These are phyloP conservation scores for Gloeostereum incarnatum DNA, from an alignment of 768 basidiomycete genomes.

Conservation along the genomic window DNA sequence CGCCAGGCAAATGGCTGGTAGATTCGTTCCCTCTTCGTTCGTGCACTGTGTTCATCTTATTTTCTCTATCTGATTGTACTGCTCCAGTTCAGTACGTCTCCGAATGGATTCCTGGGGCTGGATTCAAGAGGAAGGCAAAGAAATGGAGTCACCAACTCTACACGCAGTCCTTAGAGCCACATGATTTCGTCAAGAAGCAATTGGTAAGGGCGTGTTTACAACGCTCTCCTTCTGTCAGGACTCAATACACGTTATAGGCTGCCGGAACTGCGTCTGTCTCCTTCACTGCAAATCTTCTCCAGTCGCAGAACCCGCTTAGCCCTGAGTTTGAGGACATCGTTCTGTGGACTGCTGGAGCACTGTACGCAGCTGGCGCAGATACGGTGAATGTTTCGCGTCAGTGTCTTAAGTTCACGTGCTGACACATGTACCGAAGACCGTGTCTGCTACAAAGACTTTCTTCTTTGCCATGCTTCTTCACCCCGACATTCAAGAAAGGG, in stretches of 20 bases:
- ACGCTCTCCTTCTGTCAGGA: background rate
- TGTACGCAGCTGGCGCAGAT: conserved; percentile 11
- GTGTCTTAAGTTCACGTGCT: too few relatives aligned
- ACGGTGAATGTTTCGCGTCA: too few relatives aligned
- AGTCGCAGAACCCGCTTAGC: conserved; percentile 2
- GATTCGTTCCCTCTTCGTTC: conserved; percentile 22
- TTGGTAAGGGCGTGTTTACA: conserved; percentile 6
- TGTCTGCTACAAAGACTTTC: conserved; percentile 9
- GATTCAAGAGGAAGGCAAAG: conserved; percentile 19
- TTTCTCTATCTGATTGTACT: background rate
- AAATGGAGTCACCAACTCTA: conserved; percentile 5
- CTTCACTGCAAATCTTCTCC: conserved; percentile 2
- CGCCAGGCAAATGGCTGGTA: conserved; percentile 26
- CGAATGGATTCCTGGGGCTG: conserved; percentile 31
- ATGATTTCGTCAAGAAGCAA: conserved; percentile 9
- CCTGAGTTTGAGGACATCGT: conserved; percentile 10
- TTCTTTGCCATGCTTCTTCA: conserved; percentile 13
- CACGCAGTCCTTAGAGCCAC: conserved; percentile 10
- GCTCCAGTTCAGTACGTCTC: conserved; percentile 17
- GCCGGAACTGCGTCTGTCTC: conserved; percentile 5
- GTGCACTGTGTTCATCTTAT: background rate
- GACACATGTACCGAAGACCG: conserved; percentile 7
- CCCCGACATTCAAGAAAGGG: conserved; percentile 10
- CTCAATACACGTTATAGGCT: conserved; percentile 2
- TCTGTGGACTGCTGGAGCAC: conserved; percentile 8